These are phyloP conservation scores for Candida dendrica DNA, from an alignment of 805 yeast genomes.

Conservation along the genomic window DNA sequence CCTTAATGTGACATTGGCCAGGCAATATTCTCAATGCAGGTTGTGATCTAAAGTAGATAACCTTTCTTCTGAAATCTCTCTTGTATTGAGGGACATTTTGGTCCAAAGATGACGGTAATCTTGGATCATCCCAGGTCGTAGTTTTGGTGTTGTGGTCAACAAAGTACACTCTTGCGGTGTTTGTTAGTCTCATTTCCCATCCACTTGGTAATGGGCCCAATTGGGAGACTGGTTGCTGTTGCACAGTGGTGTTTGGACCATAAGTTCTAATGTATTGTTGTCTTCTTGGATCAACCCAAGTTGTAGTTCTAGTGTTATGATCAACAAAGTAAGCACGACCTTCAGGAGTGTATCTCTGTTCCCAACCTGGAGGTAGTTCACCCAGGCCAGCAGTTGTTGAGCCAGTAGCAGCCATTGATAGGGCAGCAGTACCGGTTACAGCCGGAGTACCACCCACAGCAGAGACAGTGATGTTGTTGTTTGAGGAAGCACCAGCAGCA, in stretches of 20 bases:
- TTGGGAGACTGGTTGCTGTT: constrained; percentile 96
- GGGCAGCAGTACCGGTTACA: constrained; percentile 48
- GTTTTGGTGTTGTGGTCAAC: constrained; percentile 99
- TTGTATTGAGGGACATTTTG: constrained; percentile 98
- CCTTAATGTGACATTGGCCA: constrained; percentile 98
- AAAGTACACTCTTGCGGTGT: constrained; percentile 96
- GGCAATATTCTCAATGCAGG: constrained; percentile 96
- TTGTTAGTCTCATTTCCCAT: constrained; percentile 99
- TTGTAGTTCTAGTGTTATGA: constrained; percentile 98
- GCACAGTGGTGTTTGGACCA: constrained; percentile 85
- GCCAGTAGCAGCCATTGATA: constrained; percentile 61
- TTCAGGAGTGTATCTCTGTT: constrained; percentile 94
- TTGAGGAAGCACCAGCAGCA: constrained; percentile 19
- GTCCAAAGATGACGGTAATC: constrained; percentile 93
- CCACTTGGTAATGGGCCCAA: constrained; percentile 97
- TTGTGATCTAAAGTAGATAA: constrained; percentile 95
- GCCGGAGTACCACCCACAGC: constrained; percentile 39
- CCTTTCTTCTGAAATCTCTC: constrained; percentile 97
- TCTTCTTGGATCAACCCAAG: constrained; percentile 99
- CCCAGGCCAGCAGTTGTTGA: constrained; percentile 95
- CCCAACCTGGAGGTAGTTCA: constrained; percentile 98
- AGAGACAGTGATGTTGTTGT: constrained; percentile 38
- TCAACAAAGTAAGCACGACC: constrained; percentile 98
- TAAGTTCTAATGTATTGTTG: constrained; percentile 96
- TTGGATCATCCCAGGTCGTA: constrained; percentile 99